These are phyloP conservation scores for Digitaria exilis DNA, from an alignment of 202 grass and related monocot species.

Conservation along the genomic window DNA sequence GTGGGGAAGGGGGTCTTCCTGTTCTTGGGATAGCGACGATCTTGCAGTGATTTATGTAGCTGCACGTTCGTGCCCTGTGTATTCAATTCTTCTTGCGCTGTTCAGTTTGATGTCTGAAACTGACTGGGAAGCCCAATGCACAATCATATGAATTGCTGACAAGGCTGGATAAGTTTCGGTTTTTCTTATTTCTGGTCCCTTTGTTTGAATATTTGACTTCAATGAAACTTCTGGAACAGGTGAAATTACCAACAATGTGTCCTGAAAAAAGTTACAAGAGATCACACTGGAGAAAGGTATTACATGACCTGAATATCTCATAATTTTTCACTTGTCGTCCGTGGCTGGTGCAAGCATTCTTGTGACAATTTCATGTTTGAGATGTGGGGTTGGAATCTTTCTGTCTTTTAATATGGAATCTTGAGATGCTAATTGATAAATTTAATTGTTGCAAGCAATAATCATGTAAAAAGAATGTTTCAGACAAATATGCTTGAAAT, in stretches of 20 bases:
- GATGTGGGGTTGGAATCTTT: not conserved
- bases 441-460: not conserved
- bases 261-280: not conserved
- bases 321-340: not conserved
- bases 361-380: not conserved
- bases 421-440: not conserved
- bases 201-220: not conserved
- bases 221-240: not conserved
- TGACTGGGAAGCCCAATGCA: not conserved
- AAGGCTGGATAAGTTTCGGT: not conserved
- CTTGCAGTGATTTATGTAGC: not conserved
- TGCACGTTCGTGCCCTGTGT: not conserved
- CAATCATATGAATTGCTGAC: not conserved
- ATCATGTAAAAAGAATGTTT: not conserved
- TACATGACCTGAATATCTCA: not conserved
- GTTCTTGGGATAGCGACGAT: not conserved
- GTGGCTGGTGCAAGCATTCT: not conserved
- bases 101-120: not conserved
- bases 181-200: not conserved
- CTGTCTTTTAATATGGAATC: not conserved
- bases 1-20: not conserved
- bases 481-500: not conserved
- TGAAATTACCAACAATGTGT: not conserved
- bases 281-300: conserved; percentile 1
- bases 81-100: not conserved